Conservation (phyloP, 257 asterid species). For the Solanum clarkiae region DNA sequence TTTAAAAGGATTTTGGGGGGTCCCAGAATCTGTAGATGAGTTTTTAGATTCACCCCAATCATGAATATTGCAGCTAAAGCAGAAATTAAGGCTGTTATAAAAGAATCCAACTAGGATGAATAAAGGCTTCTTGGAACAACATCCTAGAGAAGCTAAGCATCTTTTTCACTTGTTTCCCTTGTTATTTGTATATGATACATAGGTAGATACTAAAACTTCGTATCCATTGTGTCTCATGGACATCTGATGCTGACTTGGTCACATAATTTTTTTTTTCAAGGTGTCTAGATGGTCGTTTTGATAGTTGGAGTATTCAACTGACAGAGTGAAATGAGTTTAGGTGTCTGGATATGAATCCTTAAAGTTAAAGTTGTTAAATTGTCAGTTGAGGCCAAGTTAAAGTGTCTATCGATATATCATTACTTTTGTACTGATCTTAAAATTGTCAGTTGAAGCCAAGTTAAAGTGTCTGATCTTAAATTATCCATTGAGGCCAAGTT, state of each 20-base stretch:
- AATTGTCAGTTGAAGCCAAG: no score
- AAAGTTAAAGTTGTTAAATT: fast-evolving
- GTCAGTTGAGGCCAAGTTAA: neutral
- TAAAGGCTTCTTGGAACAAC: constrained; percentile 56
- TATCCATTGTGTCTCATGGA: neutral
- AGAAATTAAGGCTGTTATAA: constrained; percentile 31
- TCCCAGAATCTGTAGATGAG: constrained; percentile 27
- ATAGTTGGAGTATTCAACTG: neutral
- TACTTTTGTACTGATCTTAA: no score
- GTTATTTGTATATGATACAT: neutral
- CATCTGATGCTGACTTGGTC: fast-evolving
- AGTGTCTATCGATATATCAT: no score
- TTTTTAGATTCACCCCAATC: constrained; percentile 65
- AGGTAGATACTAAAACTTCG: neutral
- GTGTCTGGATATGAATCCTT: neutral
- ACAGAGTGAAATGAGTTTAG: fast-evolving
- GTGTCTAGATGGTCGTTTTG: neutral
- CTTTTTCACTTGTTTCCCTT: constrained; percentile 26
- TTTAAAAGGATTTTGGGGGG: constrained; percentile 4
- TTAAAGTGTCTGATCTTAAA: no score
- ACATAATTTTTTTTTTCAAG: neutral
- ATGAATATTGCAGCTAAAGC: constrained; percentile 23
- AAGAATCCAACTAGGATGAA: constrained; percentile 59
- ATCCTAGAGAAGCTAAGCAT: constrained; percentile 82
- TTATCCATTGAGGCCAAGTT: no score